Conservation (phyloP, 768 basidiomycete species). For the Trichaptum fuscoviolaceum region DNA sequence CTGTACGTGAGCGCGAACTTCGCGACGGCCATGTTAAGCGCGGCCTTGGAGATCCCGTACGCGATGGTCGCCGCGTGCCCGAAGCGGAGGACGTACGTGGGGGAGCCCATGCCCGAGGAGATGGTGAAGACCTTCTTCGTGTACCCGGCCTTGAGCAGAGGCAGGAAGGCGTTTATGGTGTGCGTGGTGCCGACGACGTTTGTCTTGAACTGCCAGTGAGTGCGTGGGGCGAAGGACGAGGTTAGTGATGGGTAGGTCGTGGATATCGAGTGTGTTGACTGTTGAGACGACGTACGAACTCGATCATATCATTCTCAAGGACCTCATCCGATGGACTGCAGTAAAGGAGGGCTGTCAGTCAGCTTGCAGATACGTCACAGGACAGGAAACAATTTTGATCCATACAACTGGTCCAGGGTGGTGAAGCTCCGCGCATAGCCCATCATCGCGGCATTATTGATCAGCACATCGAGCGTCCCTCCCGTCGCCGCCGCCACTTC, state of each 20-base stretch:
- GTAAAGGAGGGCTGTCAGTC: too few species aligned
- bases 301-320: constrained; percentile 20
- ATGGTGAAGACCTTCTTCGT: constrained; percentile 32
- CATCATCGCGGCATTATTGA: constrained; percentile 31
- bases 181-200: constrained; percentile 33
- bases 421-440: not conserved
- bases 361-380: too few species aligned
- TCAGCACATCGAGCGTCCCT: constrained; percentile 31
- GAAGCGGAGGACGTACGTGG: constrained; percentile 18
- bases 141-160: constrained; percentile 14
- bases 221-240: not conserved
- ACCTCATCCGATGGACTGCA: constrained; percentile 7
- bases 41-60: constrained; percentile 34
- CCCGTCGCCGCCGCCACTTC: constrained; percentile 14
- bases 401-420: constrained; percentile 4
- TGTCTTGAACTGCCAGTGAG: constrained; percentile 24
- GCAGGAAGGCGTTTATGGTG: constrained; percentile 28
- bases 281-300: constrained; percentile 11
- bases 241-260: not conserved
- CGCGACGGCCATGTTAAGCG: constrained; percentile 30
- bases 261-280: too few species aligned
- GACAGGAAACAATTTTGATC: too few species aligned
- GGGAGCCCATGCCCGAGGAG: constrained; percentile 25
- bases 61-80: constrained; percentile 12
- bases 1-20: constrained; percentile 30